Percentiles rank a stretch among this genome's conserved stretches.
Evolutionary conservation across 2,329 filamentous ascomycete genomes (phyloP).

Genomic region (Botrytis byssoidea): DNA sequence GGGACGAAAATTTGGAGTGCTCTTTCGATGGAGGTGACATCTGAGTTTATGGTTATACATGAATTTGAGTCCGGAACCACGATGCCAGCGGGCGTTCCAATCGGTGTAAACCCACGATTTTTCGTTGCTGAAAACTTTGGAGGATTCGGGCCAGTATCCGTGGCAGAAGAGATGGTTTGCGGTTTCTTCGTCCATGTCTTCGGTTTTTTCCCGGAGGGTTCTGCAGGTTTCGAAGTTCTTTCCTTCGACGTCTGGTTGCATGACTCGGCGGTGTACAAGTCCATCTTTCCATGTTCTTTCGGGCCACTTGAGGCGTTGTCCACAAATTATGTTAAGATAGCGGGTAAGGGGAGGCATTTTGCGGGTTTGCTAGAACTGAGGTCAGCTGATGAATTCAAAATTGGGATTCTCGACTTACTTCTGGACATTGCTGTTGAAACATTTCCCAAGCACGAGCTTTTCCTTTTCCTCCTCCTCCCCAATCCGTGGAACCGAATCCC

Average conservation of each 20-base stretch:
- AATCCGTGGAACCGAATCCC: conserved; percentile 2
- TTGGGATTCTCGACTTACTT: not conserved
- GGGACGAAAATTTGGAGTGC: not conserved
- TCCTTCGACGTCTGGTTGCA: not conserved
- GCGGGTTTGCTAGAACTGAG: not conserved
- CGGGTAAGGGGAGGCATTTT: conserved; percentile 1
- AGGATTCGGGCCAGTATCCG: not conserved
- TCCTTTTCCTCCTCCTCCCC: not conserved
- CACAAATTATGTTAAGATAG: conserved; percentile 13
- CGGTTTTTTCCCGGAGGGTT: not conserved
- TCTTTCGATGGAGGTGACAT: not conserved
- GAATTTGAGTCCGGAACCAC: not conserved
- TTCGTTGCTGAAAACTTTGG: not conserved
- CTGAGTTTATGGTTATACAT: not conserved
- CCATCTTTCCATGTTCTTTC: not conserved
- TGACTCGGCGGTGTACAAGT: not conserved
- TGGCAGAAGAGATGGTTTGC: conserved; percentile 4
- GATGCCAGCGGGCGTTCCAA: not conserved
- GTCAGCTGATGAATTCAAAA: not conserved
- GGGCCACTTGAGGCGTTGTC: not conserved
- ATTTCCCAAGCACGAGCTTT: conserved; percentile 4
- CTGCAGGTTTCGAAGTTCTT: not conserved
- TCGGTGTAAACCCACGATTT: not conserved
- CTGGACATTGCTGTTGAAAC: conserved; percentile 4
- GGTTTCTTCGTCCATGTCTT: not conserved